Base-by-base conservation (phyloP, 306 rosid species). In the Gastrolobium villosum region DNA sequence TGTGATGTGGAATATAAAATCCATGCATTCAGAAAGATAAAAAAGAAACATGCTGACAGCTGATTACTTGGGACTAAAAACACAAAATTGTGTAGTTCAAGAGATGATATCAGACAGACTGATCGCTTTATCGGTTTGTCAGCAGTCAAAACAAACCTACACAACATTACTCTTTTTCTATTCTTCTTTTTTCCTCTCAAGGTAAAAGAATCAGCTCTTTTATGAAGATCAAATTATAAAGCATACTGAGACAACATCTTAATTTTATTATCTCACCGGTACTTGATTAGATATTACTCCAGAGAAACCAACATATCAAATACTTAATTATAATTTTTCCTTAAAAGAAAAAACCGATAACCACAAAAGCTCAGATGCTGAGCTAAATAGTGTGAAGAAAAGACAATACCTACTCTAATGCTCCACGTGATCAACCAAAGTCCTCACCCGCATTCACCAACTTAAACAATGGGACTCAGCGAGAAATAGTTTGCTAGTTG, bases 381-480 rank as follows among this genome's bases (percentile, higher is more conserved):
- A 53, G 46, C 74, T 6, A 44, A 2, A n/a, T 20, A 20, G 26
- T 20, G 26, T 20, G 26, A 20, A 20, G 26, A 20, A 20, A 20
- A 20, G 26, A 20, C 26, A 20, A 20, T 20, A 20, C 26, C 26
- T 20, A 20, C 26, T 3, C 45, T 43, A 54, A 30, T 10, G 32
- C 14, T 81, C 55, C 28, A 66, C 55, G 55, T 32, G 60, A 77
- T 77, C 74, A 52, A 53, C 26, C 26, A 7, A 59, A 80, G 60
- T 53, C 63, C 34, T 45, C 11, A 14, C 37, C 50, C 57, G 11
- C 70, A 50, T 40, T 70, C 48, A 72, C 39, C 40, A 37, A 35
- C 20, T 30, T 39, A 13, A 36, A 46, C 43, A 82, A 37, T 13
- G 20, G 39, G 52, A 76, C 54, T 41, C 39, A 54, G 35, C 30